Percentiles rank a stretch among this genome's conserved stretches.
Conservation (phyloP, 2,329 filamentous ascomycete genomes). For the Leptographium lundbergii region DNA sequence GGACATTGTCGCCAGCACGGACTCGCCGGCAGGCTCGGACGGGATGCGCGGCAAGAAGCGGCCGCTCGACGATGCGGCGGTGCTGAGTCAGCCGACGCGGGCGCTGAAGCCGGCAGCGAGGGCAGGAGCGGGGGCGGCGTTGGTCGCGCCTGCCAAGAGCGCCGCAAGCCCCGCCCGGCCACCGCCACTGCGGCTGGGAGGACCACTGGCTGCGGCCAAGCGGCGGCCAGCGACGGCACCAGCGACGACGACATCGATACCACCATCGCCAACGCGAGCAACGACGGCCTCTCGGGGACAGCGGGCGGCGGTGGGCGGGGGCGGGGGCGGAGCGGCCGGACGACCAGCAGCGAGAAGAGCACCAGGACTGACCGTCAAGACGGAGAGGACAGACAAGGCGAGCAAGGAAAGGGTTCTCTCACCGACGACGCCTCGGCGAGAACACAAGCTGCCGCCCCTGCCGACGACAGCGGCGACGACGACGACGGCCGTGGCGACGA, state of each 20-base stretch:
- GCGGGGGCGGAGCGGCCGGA: neutral
- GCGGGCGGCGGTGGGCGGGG: too few relatives aligned
- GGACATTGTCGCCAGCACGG: conserved; percentile 1
- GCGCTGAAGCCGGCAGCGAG: neutral
- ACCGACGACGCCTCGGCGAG: neutral
- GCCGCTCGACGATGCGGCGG: neutral
- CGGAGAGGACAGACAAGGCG: neutral
- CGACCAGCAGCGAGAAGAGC: neutral
- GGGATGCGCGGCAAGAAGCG: neutral
- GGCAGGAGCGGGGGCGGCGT: neutral
- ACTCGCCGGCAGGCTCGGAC: neutral
- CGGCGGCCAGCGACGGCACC: neutral
- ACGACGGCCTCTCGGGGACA: too few relatives aligned
- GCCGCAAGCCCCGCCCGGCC: neutral
- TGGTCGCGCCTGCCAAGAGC: neutral
- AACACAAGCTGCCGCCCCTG: neutral
- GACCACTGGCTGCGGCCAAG: too few relatives aligned
- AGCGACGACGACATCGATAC: neutral
- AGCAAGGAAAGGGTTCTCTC: neutral
- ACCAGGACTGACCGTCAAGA: neutral
- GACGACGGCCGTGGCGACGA: neutral
- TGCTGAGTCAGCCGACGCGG: neutral
- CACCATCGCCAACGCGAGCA: too few relatives aligned
- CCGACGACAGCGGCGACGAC: neutral
- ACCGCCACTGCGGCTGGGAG: neutral